Evolutionary conservation across 441 rosid species (phyloP).

Genomic region (Pelargonium fulgidum): DNA sequence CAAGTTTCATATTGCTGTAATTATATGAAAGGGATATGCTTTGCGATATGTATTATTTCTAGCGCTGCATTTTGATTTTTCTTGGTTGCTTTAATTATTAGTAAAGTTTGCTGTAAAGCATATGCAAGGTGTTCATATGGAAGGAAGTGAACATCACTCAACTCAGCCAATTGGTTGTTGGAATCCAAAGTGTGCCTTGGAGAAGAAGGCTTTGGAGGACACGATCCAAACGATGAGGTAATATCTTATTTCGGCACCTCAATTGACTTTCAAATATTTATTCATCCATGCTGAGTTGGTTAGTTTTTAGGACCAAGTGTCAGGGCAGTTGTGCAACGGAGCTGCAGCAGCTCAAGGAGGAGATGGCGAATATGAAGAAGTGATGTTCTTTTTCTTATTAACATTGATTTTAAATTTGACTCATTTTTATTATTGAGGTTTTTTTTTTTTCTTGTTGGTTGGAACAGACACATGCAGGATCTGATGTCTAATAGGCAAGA

Average conservation of each 20-base stretch:
- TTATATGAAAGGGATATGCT: too few relatives aligned
- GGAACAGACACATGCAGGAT: background rate
- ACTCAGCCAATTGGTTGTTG: background rate
- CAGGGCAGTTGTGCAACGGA: background rate
- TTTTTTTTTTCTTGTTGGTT: background rate
- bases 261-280: background rate
- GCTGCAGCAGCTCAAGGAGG: slow-evolving; percentile 6
- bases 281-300: background rate
- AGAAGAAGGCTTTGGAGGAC: slow-evolving; percentile 5
- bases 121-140: background rate
- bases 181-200: background rate
- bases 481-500: background rate
- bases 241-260: background rate
- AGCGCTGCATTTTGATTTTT: background rate
- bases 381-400: background rate
- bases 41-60: too few relatives aligned
- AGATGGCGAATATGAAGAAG: background rate
- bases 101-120: background rate
- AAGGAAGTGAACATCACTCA: background rate
- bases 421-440: background rate
- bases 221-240: background rate
- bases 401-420: background rate
- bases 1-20: too few relatives aligned
- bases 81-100: background rate
- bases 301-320: background rate